Conservation (phyloP, 73 alveolate species). For the Paramecium biaurelia region DNA sequence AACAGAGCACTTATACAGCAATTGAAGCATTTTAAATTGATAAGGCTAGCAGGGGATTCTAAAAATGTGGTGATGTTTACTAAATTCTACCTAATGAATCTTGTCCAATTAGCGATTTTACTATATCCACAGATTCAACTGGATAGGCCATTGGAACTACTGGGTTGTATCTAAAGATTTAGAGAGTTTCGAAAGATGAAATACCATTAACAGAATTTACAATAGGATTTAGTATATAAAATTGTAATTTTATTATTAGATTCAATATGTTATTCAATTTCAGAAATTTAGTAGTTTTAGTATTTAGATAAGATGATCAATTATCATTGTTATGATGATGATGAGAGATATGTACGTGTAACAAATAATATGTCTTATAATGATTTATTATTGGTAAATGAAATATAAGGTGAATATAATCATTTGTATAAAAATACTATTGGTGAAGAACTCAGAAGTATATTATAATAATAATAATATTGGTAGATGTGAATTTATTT, state of each 20-base stretch:
- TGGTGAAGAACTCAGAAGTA: not conserved
- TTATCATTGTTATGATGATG: not conserved
- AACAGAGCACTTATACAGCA: not conserved
- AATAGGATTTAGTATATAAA: not conserved
- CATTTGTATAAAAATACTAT: not conserved
- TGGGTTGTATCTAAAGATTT: not conserved
- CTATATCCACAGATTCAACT: not conserved
- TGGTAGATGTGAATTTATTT: slow-evolving; percentile 10
- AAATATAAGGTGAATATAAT: not conserved
- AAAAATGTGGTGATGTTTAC: not conserved
- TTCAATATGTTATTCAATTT: not conserved
- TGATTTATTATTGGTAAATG: not conserved
- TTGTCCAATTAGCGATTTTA: not conserved
- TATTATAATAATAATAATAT: not conserved
- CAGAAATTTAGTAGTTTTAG: not conserved
- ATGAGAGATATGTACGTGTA: not conserved
- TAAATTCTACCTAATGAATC: not conserved
- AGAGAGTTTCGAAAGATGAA: not conserved
- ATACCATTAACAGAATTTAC: not conserved
- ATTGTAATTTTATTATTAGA: not conserved
- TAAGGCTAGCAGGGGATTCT: not conserved
- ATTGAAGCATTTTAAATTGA: not conserved
- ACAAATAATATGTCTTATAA: not conserved
- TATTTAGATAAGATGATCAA: not conserved
- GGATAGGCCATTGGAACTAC: not conserved